These are phyloP conservation scores for Cyclostephanos invisitatus DNA, from an alignment of 108 stramenopile genomes.

Conservation along the genomic window DNA sequence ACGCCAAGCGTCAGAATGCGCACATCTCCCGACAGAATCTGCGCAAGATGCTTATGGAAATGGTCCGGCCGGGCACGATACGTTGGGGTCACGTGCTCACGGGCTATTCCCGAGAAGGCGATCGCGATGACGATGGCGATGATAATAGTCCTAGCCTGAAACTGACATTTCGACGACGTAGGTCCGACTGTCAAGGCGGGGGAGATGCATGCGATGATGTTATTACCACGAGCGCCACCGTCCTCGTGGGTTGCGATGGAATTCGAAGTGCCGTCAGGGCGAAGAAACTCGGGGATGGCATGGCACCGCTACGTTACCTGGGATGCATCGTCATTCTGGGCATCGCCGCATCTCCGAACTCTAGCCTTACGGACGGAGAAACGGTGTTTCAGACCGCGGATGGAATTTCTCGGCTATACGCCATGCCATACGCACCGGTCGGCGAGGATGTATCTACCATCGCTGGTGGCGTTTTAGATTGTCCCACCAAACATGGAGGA, in stretches of 20 bases:
- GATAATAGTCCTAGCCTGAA: conserved; percentile 19
- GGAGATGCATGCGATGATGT: conserved; percentile 21
- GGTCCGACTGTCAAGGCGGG: conserved; percentile 21
- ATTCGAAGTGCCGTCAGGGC: conserved; percentile 74
- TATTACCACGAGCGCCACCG: conserved; percentile 46
- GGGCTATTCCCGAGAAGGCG: conserved; percentile 18
- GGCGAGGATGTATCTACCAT: conserved; percentile 31
- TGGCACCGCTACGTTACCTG: conserved; percentile 71
- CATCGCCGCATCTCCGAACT: conserved; percentile 57
- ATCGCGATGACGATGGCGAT: neutral
- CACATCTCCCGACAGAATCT: conserved; percentile 81
- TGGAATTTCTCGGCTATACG: conserved; percentile 78
- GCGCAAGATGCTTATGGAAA: conserved; percentile 60
- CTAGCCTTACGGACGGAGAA: conserved; percentile 62
- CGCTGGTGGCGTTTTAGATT: neutral
- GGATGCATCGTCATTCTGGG: conserved; percentile 83
- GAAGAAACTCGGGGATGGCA: conserved; percentile 48
- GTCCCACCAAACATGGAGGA: conserved; percentile 17
- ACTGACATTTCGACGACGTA: conserved; percentile 43
- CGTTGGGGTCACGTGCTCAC: conserved; percentile 65
- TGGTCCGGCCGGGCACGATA: conserved; percentile 41
- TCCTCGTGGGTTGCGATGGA: conserved; percentile 92
- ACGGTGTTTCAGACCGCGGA: conserved; percentile 90
- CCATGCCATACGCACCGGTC: conserved; percentile 70
- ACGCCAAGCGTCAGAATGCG: conserved; percentile 78